Evolutionary conservation across 1,284 basidiomycete species (phyloP).

Genomic region (Grifola frondosa): DNA sequence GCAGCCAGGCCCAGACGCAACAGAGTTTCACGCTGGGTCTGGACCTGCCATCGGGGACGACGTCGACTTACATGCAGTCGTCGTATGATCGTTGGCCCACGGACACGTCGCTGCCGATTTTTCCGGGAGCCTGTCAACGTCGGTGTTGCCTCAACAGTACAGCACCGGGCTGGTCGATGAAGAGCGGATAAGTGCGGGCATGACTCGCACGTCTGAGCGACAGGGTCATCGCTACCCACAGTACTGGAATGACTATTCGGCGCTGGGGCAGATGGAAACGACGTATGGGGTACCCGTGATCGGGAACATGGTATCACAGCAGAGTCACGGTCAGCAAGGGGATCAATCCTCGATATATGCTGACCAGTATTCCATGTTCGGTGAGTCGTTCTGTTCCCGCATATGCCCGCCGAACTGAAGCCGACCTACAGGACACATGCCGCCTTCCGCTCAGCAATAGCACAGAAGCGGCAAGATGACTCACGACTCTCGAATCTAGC

Average conservation of each 20-base stretch:
- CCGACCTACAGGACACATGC: conserved; percentile 19
- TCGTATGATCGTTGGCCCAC: conserved; percentile 55
- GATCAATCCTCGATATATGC: conserved; percentile 28
- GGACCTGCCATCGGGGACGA: conserved; percentile 19
- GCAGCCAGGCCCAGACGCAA: conserved; percentile 5
- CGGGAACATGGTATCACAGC: conserved; percentile 26
- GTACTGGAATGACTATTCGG: conserved; percentile 63
- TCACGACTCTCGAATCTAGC: conserved; percentile 9
- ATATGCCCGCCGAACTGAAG: background rate
- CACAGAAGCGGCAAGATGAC: background rate
- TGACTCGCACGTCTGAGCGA: conserved; percentile 21
- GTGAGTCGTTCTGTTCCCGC: conserved; percentile 21
- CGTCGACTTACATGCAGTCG: conserved; percentile 34
- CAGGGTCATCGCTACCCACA: conserved; percentile 44
- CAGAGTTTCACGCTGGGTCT: conserved; percentile 23
- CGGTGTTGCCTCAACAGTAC: conserved; percentile 67
- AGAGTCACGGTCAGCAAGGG: conserved; percentile 15
- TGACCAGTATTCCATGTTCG: conserved; percentile 34
- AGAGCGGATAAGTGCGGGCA: conserved; percentile 23
- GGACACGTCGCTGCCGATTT: conserved; percentile 38
- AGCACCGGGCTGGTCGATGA: conserved; percentile 65
- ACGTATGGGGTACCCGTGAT: conserved; percentile 38
- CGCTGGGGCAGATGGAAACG: conserved; percentile 54
- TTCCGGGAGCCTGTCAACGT: conserved; percentile 53
- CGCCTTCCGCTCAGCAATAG: conserved; percentile 20